phyloP scores from a whole-genome alignment of 2,329 filamentous ascomycete genomes.

The Plectosphaerella sp. region DNA sequence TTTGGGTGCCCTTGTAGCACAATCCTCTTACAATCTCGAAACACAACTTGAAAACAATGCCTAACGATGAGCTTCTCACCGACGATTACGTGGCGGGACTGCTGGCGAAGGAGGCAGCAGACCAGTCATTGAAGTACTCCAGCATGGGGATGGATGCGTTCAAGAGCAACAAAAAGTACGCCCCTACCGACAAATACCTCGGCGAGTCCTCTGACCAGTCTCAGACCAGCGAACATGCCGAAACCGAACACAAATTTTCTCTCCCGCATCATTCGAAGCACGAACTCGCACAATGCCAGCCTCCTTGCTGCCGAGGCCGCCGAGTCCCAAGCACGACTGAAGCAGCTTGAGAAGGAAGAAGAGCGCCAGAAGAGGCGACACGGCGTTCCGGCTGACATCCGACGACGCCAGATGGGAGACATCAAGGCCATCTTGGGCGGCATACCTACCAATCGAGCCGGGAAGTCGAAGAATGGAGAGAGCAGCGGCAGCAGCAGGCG shows the following conservation, averaged over 20 bases:
- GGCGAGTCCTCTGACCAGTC: constrained; percentile 5
- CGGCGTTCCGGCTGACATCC: constrained; percentile 45
- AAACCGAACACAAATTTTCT: constrained; percentile 93
- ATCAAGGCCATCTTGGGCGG: constrained; percentile 55
- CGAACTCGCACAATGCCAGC: constrained; percentile 83
- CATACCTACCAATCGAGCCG: neutral
- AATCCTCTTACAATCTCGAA: neutral
- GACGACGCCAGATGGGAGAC: constrained; percentile 54
- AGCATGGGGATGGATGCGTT: constrained; percentile 69
- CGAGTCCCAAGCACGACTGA: constrained; percentile 69
- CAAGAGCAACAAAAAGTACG: constrained; percentile 41
- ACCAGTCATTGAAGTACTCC: constrained; percentile 70
- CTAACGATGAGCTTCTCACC: constrained; percentile 50
- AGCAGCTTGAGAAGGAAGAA: constrained; percentile 49
- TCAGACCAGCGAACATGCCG: constrained; percentile 62
- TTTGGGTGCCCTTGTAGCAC: no score
- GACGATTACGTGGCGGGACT: constrained; percentile 78
- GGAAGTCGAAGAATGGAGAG: neutral
- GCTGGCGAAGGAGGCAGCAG: constrained; percentile 74
- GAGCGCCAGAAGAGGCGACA: constrained; percentile 39
- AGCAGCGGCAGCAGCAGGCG: constrained; percentile 10
- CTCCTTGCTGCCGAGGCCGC: constrained; percentile 79
- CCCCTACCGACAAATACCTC: constrained; percentile 2
- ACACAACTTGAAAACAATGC: constrained; percentile 21
- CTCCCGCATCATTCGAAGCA: constrained; percentile 81